Base-by-base conservation (phyloP, 495 filamentous ascomycete genomes). In the Parmelia sp. region DNA sequence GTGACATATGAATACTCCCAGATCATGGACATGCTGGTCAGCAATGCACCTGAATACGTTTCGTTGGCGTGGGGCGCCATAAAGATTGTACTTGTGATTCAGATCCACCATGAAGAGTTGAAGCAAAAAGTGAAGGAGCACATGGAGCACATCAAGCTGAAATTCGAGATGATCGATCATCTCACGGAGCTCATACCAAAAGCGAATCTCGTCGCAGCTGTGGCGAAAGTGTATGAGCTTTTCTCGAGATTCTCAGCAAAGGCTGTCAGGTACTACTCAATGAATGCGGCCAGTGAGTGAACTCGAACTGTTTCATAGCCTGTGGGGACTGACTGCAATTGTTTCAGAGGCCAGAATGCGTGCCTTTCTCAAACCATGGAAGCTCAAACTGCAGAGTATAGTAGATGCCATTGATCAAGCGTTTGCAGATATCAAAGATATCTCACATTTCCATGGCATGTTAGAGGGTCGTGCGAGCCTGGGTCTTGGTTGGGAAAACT, bases 61-160 rank as follows among this genome's bases (percentile, higher is more conserved):
- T 3, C 55, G 14, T 23, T 57, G 25, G 55, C 36, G 19, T 57
- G 55, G 55, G 55, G 55, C 23, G 55, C 55, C 21, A 57, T 57
- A 21, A 57, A 57, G 55, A 57, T 57, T 15, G 15, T 57, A 2
- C 55, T 57, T 35, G 36, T 57, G 19, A 23, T 31, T 5, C 55
- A 57, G 25, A 57, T 57, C 55, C 29, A 57, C 25, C 55, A 57
- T 23, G 55, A 57, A 57, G 55, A 57, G 12, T 33, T 57, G 23
- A 57, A 57, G 25, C 55, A 57, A 10, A 45, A 45, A 11, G 44
- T 45, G 2, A 45, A 45, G 21, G 19, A 45, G 4, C 10, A 45
- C 21, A 45, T 45, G 44, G 44, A 45, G 17, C 21, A n/a, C 19
- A 45, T 45, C 21, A 45, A 45, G 10, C 11, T 23, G 17, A 45